phyloP scores from a whole-genome alignment of 225 moss, liverwort and hornwort genomes.

The Takakia lepidozioides region DNA sequence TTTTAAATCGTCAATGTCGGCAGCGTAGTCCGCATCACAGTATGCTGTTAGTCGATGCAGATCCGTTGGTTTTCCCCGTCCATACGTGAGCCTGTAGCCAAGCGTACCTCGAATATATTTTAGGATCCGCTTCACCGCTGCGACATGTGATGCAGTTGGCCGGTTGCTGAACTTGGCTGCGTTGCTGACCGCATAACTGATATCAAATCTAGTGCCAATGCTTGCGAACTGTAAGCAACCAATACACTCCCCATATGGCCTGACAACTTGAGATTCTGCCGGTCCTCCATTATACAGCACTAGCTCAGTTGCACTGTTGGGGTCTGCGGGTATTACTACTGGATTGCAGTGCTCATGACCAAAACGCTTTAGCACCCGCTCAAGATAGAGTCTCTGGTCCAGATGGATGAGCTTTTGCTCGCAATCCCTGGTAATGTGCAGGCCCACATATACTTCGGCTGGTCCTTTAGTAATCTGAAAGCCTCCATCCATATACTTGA shows the following conservation, averaged over 20 bases:
- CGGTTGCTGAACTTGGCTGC: neutral
- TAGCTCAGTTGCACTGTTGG: neutral
- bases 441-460: neutral
- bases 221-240: neutral
- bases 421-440: neutral
- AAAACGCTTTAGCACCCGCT: neutral
- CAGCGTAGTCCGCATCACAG: constrained; percentile 4
- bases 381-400: neutral
- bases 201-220: neutral
- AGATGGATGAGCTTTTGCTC: neutral
- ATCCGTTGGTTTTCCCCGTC: neutral
- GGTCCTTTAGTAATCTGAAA: neutral
- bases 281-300: neutral
- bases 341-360: neutral
- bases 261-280: neutral
- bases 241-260: neutral
- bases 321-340: neutral
- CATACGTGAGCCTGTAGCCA: neutral
- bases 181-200: neutral
- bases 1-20: neutral
- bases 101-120: neutral
- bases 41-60: neutral
- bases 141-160: neutral
- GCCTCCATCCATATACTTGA: neutral
- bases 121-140: neutral